phyloP scores from a whole-genome alignment of 73 alveolate genomes.

The Paramecium octaurelia region DNA sequence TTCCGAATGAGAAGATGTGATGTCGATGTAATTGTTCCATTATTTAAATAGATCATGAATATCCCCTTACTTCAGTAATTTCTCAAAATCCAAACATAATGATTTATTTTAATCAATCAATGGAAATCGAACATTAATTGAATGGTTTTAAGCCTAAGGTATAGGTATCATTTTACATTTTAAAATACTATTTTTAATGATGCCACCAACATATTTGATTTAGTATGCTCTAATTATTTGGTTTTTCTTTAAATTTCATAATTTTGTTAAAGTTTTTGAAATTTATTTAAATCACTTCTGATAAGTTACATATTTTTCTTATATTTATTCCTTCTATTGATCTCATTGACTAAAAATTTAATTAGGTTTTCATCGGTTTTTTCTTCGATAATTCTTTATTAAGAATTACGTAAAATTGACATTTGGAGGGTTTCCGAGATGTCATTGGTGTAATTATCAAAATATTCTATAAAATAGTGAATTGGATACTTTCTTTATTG shows the following conservation, averaged over 20 bases:
- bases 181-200: background rate
- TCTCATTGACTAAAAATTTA: background rate
- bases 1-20: background rate
- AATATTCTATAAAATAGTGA: background rate
- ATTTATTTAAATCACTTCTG: background rate
- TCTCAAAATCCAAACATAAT: background rate
- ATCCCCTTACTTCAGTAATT: background rate
- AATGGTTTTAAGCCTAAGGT: background rate
- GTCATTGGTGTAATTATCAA: background rate
- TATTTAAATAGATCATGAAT: background rate
- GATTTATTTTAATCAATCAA: background rate
- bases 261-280: background rate
- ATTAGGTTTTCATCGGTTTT: background rate
- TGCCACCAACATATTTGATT: background rate
- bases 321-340: background rate
- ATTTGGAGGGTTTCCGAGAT: conserved; percentile 6
- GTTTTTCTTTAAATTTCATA: background rate
- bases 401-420: conserved; percentile 29
- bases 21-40: background rate
- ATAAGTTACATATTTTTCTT: background rate
- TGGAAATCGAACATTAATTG: background rate
- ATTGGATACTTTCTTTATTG: background rate
- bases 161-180: background rate
- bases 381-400: conserved; percentile 11
- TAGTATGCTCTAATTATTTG: background rate